Evolutionary conservation across 2,329 filamentous ascomycete species (phyloP).

Genomic region (Gliomastix tumulicola): DNA sequence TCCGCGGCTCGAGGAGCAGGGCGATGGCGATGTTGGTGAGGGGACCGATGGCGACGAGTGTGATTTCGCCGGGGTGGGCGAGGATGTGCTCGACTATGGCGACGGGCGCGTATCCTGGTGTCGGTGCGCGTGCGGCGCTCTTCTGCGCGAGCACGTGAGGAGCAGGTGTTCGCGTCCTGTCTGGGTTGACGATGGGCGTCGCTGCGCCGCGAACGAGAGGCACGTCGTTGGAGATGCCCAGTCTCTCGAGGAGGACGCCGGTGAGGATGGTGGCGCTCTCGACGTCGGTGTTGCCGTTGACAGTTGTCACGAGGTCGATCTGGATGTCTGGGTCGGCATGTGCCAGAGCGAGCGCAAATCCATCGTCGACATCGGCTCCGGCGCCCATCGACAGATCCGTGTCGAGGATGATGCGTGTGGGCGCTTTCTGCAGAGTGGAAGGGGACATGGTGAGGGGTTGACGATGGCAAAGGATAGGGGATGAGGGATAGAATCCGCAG

Average conservation of each 20-base stretch:
- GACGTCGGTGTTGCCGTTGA: conserved; percentile 88
- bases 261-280: conserved; percentile 52
- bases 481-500: too few relatives aligned
- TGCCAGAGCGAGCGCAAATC: conserved; percentile 42
- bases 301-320: conserved; percentile 71
- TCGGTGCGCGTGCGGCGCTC: conserved; percentile 2
- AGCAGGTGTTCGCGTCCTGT: conserved; percentile 2
- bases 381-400: conserved; percentile 20
- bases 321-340: conserved; percentile 43
- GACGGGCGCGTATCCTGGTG: conserved; percentile 4
- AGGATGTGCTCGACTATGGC: conserved; percentile 6
- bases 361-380: conserved; percentile 60
- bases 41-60: conserved; percentile 6
- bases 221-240: conserved; percentile 2
- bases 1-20: conserved; percentile 5
- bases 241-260: conserved; percentile 5
- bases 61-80: conserved; percentile 7
- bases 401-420: conserved; percentile 31
- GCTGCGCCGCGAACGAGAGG: conserved; percentile 6
- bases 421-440: conserved; percentile 76
- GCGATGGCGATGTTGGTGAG: conserved; percentile 7
- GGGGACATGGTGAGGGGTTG: too few relatives aligned
- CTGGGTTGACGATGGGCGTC: conserved; percentile 4
- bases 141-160: conserved; percentile 4
- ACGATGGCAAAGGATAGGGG: too few relatives aligned